Evolutionary conservation across 2,329 filamentous ascomycete species (phyloP).

Genomic region (Aspergillus oerlinghausenensis): DNA sequence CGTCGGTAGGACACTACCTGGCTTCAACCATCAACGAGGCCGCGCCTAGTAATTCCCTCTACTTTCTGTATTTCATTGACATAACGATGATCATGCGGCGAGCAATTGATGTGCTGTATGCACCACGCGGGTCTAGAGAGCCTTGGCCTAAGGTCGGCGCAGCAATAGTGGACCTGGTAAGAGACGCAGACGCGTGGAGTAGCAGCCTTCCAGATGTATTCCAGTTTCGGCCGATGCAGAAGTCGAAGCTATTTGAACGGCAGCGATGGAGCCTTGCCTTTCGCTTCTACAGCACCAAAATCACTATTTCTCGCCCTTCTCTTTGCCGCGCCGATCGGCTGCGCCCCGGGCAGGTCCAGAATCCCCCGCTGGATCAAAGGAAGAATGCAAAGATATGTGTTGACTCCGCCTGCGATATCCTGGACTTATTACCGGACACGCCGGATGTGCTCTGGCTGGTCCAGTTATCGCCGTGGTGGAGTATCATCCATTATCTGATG

Average conservation of each 20-base stretch:
- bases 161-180: background rate
- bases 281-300: slow-evolving; percentile 1
- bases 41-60: slow-evolving; percentile 2
- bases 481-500: background rate
- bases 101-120: slow-evolving; percentile 3
- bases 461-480: background rate
- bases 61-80: slow-evolving; percentile 1
- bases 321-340: background rate
- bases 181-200: slow-evolving; percentile 1
- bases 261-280: background rate
- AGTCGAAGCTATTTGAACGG: background rate
- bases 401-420: background rate
- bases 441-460: background rate
- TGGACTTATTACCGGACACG: background rate
- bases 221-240: background rate
- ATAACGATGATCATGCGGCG: slow-evolving; percentile 3
- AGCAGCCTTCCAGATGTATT: background rate
- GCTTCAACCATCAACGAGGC: background rate
- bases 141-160: background rate
- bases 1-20: background rate
- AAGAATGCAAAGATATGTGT: background rate
- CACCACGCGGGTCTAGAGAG: background rate
- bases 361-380: background rate
- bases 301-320: background rate
- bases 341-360: background rate